Evolutionary conservation across 1,284 basidiomycete genomes (phyloP).

Genomic region (Trichosporon coremiiforme): DNA sequence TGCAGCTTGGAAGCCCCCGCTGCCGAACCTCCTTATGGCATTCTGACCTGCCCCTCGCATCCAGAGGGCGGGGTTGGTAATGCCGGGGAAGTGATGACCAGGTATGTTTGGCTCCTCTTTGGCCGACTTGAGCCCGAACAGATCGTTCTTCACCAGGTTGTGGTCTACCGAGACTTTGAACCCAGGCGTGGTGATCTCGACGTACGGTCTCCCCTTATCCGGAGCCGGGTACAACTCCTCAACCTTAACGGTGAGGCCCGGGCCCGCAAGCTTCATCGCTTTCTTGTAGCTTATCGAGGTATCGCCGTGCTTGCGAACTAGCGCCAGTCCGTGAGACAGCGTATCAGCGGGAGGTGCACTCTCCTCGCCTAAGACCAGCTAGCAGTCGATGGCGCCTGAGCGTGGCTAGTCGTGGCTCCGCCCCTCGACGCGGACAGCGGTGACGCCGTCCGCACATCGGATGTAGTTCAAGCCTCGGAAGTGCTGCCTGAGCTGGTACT

Average conservation of each 20-base stretch:
- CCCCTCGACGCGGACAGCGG: background rate
- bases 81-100: background rate
- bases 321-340: background rate
- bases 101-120: background rate
- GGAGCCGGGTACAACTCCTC: background rate
- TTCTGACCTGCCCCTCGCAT: background rate
- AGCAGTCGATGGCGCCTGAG: background rate
- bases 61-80: background rate
- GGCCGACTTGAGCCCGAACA: background rate
- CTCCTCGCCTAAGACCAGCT: background rate
- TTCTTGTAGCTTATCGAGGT: background rate
- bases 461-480: background rate
- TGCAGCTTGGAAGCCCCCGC: background rate
- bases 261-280: background rate
- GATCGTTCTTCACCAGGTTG: background rate
- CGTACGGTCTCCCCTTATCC: background rate
- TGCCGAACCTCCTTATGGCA: background rate
- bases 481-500: background rate
- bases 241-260: background rate
- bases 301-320: background rate
- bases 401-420: background rate
- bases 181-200: background rate
- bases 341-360: too few species aligned
- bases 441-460: background rate
- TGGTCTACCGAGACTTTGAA: background rate